These are phyloP conservation scores for Reutealis trisperma DNA, from an alignment of 345 rosid genomes.

Conservation along the genomic window DNA sequence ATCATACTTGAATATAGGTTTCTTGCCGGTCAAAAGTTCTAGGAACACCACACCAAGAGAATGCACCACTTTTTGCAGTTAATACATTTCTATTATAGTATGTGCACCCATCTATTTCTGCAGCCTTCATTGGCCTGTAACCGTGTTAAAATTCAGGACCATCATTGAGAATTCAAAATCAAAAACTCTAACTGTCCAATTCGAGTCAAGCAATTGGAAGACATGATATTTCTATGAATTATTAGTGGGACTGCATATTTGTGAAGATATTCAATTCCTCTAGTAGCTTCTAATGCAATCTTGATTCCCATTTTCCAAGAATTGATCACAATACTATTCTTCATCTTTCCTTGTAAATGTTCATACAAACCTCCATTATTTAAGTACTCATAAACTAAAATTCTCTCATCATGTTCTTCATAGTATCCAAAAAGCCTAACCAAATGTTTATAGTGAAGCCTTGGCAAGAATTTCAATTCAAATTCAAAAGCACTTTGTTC, in stretches of 20 bases:
- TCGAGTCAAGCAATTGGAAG: slow-evolving; percentile 65
- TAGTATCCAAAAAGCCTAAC: slow-evolving; percentile 66
- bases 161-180: slow-evolving; percentile 74
- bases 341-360: slow-evolving; percentile 11
- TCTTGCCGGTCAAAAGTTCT: slow-evolving; percentile 72
- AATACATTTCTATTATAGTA: slow-evolving; percentile 53
- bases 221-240: slow-evolving; percentile 83
- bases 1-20: slow-evolving; percentile 57
- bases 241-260: slow-evolving; percentile 66
- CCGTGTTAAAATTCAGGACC: slow-evolving; percentile 47
- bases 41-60: slow-evolving; percentile 78
- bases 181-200: slow-evolving; percentile 74
- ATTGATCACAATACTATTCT: slow-evolving; percentile 56
- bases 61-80: slow-evolving; percentile 65
- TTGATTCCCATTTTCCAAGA: slow-evolving; percentile 80
- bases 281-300: slow-evolving; percentile 68
- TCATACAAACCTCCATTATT: too few species aligned
- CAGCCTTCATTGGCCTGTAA: slow-evolving; percentile 55
- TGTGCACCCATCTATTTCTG: slow-evolving; percentile 77
- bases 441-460: slow-evolving; percentile 84
- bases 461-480: slow-evolving; percentile 65
- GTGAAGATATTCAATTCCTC: slow-evolving; percentile 88
- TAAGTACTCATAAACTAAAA: too few species aligned
- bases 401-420: too few species aligned
- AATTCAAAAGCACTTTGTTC: slow-evolving; percentile 85